Percentiles rank a stretch among this genome's conserved stretches.
phyloP scores from a whole-genome alignment of 345 rosid species.

The Melaleuca quinquenervia region DNA sequence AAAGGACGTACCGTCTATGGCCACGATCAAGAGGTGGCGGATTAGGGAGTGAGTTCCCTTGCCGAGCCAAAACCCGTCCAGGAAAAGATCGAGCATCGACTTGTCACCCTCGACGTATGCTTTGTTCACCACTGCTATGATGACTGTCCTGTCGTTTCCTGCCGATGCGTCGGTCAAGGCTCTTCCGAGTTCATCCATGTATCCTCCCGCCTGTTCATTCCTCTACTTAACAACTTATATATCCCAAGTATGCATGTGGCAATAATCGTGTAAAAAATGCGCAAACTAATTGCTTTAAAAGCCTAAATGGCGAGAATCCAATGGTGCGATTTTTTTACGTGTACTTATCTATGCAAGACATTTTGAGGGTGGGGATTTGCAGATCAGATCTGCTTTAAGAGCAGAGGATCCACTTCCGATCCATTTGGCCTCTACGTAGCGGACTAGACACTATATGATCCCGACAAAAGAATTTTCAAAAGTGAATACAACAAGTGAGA shows the following conservation, averaged over 20 bases:
- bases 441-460: background rate
- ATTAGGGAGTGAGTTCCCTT: constrained; percentile 14
- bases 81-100: constrained; percentile 23
- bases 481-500: background rate
- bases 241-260: background rate
- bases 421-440: background rate
- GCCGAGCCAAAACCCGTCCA: constrained; percentile 28
- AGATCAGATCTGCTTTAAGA: no score
- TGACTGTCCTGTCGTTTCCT: constrained; percentile 15
- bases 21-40: constrained; percentile 10
- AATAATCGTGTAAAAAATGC: background rate
- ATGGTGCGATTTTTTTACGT: background rate
- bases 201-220: background rate
- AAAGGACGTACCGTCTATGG: constrained; percentile 19
- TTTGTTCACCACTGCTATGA: constrained; percentile 25
- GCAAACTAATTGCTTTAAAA: background rate
- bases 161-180: background rate
- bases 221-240: background rate
- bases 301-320: background rate
- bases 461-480: background rate
- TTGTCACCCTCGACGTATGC: constrained; percentile 25
- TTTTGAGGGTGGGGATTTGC: no score
- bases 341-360: background rate
- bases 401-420: no score
- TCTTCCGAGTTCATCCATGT: background rate